A percentile compares a stretch with the other conserved stretches of the same genome.
Conservation (phyloP, 495 filamentous ascomycete genomes). For the Hyaloscypha finlandica region DNA sequence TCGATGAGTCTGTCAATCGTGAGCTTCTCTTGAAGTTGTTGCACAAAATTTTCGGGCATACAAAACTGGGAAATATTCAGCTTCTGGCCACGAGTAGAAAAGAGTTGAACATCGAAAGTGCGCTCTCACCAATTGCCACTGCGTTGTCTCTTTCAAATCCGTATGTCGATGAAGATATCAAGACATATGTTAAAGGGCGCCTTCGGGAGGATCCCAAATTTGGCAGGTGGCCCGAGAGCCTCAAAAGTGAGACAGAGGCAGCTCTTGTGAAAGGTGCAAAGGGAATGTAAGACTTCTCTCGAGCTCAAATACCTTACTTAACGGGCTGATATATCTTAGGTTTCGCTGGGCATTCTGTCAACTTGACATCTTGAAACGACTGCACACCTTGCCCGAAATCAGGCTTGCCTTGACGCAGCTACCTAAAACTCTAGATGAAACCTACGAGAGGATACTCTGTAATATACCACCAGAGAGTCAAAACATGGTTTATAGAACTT, state of each 20-base stretch:
- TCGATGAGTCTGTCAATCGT: conserved; percentile 35
- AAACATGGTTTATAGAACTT: conserved; percentile 25
- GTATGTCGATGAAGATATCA: conserved; percentile 31
- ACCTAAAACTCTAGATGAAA: conserved; percentile 38
- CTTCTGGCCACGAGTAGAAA: conserved; percentile 45
- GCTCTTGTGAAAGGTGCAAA: conserved; percentile 36
- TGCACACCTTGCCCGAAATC: conserved; percentile 24
- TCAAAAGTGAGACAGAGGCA: conserved; percentile 33
- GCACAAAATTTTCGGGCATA: not conserved
- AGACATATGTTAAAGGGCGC: conserved; percentile 17
- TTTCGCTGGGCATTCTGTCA: conserved; percentile 45
- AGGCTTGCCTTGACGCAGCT: conserved; percentile 32
- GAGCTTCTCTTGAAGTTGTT: not conserved
- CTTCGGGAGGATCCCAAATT: conserved; percentile 25
- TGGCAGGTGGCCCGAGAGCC: conserved; percentile 21
- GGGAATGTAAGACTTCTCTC: conserved; percentile 40
- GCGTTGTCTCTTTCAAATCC: conserved; percentile 28
- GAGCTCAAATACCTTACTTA: not conserved
- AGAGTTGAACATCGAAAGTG: conserved; percentile 39
- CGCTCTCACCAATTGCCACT: conserved; percentile 22
- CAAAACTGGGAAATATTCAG: conserved; percentile 26
- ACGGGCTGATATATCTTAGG: conserved; percentile 24
- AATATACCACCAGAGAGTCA: conserved; percentile 31
- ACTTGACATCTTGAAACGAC: conserved; percentile 34
- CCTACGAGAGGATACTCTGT: conserved; percentile 38